Evolutionary conservation across 2,329 filamentous ascomycete species (phyloP).

Genomic region (Cercospora brassicicola): DNA sequence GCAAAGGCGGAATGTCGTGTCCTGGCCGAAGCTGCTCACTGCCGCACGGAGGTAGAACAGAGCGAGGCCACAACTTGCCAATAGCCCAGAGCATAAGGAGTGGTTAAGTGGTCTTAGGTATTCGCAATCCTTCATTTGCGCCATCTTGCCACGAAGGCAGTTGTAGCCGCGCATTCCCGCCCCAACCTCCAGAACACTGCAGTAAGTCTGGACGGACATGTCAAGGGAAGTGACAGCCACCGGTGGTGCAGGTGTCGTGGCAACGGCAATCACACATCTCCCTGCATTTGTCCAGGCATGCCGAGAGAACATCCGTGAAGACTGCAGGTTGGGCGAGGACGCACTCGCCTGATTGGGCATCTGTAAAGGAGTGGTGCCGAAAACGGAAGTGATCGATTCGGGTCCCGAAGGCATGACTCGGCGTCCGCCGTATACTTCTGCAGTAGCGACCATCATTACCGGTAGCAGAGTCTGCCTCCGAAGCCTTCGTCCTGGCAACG

Average conservation of each 20-base stretch:
- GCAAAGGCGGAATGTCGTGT: too few species aligned
- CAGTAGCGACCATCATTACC: neutral
- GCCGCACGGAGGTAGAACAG: too few species aligned
- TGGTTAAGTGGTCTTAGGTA: neutral
- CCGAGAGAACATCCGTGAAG: neutral
- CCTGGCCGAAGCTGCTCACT: too few species aligned
- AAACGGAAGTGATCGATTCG: conserved; percentile 5
- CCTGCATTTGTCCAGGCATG: neutral
- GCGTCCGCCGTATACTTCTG: neutral
- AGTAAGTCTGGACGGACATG: neutral
- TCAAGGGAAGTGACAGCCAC: neutral
- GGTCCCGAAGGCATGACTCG: conserved; percentile 1
- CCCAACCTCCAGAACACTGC: neutral
- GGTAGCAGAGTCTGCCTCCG: neutral
- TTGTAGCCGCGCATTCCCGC: neutral
- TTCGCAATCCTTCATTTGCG: neutral
- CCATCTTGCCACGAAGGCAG: neutral
- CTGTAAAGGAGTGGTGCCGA: neutral
- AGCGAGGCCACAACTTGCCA: neutral
- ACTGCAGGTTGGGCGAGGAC: neutral
- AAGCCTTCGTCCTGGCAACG: neutral
- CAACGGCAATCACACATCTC: neutral
- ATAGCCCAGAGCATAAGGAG: neutral
- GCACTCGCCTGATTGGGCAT: neutral
- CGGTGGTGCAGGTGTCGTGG: neutral